Conservation (phyloP, 768 basidiomycete genomes). For the Suillus discolor region DNA sequence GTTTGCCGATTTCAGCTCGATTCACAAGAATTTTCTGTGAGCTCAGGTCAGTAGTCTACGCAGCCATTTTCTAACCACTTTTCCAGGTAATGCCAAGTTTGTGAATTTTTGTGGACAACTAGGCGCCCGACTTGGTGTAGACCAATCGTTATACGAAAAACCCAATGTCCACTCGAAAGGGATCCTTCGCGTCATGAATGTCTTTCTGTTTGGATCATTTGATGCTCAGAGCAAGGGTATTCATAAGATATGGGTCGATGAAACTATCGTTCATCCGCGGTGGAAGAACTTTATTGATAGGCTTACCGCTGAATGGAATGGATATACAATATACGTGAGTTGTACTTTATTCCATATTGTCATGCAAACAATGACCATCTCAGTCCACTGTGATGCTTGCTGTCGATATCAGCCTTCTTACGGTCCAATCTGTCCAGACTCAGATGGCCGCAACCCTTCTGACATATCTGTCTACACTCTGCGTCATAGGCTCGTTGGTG, state of each 20-base stretch:
- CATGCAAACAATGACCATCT: neutral
- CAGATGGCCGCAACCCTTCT: neutral
- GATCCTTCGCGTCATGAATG: slow-evolving; percentile 28
- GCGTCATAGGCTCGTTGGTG: slow-evolving; percentile 8
- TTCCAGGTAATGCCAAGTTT: slow-evolving; percentile 30
- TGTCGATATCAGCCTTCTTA: slow-evolving; percentile 14
- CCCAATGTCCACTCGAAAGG: neutral
- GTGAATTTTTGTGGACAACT: slow-evolving; percentile 39
- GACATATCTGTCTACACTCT: slow-evolving; percentile 10
- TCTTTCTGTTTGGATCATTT: slow-evolving; percentile 47
- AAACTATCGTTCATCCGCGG: slow-evolving; percentile 34
- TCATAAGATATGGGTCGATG: slow-evolving; percentile 48
- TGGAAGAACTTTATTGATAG: slow-evolving; percentile 46
- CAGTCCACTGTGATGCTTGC: slow-evolving; percentile 17
- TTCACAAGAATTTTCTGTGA: slow-evolving; percentile 11
- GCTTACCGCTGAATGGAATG: slow-evolving; percentile 48
- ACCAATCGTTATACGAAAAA: slow-evolving; percentile 26
- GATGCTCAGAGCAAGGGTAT: slow-evolving; percentile 42
- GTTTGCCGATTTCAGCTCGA: slow-evolving; percentile 6
- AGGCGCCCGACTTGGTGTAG: slow-evolving; percentile 34
- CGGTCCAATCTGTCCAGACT: neutral
- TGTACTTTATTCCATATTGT: neutral
- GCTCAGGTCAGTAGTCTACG: neutral
- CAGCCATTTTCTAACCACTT: neutral
- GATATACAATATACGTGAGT: slow-evolving; percentile 49